phyloP scores from a whole-genome alignment of 257 asterid genomes.

The Gardenia jasminoides region DNA sequence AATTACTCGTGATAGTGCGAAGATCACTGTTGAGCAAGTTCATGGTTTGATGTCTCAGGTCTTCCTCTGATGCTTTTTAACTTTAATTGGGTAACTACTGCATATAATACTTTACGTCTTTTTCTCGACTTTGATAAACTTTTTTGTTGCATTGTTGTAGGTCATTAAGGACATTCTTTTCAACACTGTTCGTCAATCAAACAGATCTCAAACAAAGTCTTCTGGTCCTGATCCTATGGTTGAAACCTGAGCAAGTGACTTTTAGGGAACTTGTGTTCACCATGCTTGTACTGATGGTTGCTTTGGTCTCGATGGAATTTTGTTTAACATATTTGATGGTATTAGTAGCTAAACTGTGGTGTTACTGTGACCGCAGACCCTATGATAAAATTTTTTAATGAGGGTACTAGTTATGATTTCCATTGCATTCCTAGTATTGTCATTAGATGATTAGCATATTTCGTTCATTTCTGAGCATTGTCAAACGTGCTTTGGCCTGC shows the following conservation, averaged over 20 bases:
- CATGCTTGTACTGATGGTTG: not conserved
- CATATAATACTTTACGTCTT: not conserved
- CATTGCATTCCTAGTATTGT: not conserved
- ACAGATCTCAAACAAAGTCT: conserved; percentile 47
- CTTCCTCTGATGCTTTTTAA: not conserved
- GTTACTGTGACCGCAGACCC: not conserved
- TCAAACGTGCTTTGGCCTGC: too few relatives aligned
- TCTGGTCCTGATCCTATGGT: conserved; percentile 89
- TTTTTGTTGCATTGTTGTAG: conserved; percentile 28
- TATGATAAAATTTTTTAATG: not conserved
- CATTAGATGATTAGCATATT: not conserved
- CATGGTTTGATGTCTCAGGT: conserved; percentile 99
- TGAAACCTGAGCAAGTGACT: conserved; percentile 50
- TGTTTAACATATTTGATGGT: not conserved
- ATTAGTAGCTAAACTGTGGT: not conserved
- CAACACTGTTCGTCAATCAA: conserved; percentile 76
- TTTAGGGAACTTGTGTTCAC: not conserved
- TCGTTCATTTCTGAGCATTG: not conserved
- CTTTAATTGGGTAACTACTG: not conserved
- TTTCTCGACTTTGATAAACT: not conserved
- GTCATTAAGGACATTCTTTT: conserved; percentile 93
- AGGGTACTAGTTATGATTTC: not conserved
- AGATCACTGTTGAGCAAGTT: conserved; percentile 97
- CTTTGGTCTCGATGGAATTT: not conserved
- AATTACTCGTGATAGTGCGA: conserved; percentile 92